phyloP scores from a whole-genome alignment of 2,329 filamentous ascomycete genomes.

The Rhinocladiella similis region DNA sequence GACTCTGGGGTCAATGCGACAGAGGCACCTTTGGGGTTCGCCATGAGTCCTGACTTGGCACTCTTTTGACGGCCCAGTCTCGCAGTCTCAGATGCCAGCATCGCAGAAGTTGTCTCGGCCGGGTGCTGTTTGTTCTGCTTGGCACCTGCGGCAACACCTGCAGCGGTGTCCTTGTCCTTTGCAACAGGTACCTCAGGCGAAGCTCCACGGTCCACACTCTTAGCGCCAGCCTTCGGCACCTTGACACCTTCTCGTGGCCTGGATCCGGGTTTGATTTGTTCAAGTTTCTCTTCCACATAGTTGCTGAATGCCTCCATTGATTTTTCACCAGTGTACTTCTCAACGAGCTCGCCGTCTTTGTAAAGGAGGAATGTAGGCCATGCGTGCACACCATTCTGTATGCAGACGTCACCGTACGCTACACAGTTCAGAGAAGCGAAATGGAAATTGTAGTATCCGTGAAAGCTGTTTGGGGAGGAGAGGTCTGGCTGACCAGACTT shows the following conservation, averaged over 20 bases:
- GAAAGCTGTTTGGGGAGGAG: constrained; percentile 65
- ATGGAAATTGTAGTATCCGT: constrained; percentile 81
- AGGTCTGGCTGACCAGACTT: constrained; percentile 49
- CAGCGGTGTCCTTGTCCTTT: constrained; percentile 46
- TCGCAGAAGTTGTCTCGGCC: constrained; percentile 37
- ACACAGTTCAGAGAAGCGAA: constrained; percentile 86
- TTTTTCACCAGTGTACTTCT: constrained; percentile 66
- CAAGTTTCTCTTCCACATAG: constrained; percentile 74
- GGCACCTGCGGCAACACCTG: constrained; percentile 40
- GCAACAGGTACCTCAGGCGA: constrained; percentile 38
- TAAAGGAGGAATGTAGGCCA: constrained; percentile 80
- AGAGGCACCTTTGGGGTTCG: constrained; percentile 76
- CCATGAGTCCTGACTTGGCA: constrained; percentile 51
- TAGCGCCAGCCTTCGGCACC: constrained; percentile 70
- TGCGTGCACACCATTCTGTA: constrained; percentile 62
- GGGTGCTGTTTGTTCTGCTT: constrained; percentile 43
- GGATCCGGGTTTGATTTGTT: constrained; percentile 76
- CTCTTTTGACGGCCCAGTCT: constrained; percentile 53
- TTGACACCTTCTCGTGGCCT: constrained; percentile 66
- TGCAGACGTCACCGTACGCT: constrained; percentile 77
- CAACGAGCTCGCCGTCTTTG: constrained; percentile 70
- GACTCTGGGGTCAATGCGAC: constrained; percentile 75
- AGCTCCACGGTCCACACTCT: constrained; percentile 45
- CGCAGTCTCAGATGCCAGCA: constrained; percentile 30
- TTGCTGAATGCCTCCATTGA: constrained; percentile 65